These are phyloP conservation scores for Ophiocordyceps australis DNA, from an alignment of 2,329 filamentous ascomycete genomes.

Conservation along the genomic window DNA sequence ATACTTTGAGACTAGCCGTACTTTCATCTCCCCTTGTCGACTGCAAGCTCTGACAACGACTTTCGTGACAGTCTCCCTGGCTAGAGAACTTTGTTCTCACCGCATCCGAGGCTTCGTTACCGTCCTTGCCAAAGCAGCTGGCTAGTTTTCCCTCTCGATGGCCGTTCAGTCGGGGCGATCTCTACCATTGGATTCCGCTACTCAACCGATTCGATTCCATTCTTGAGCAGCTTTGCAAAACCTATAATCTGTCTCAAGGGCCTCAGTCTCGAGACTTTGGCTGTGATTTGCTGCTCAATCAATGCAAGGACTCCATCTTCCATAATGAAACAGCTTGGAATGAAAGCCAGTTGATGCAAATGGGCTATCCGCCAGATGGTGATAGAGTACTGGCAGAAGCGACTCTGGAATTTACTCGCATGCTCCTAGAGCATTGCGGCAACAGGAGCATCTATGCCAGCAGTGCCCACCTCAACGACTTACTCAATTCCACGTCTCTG, in stretches of 20 bases:
- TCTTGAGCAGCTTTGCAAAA: constrained; percentile 61
- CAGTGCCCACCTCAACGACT: constrained; percentile 72
- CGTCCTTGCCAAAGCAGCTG: constrained; percentile 61
- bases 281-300: constrained; percentile 43
- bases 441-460: constrained; percentile 94
- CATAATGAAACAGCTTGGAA: constrained; percentile 28
- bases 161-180: constrained; percentile 87
- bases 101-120: constrained; percentile 50
- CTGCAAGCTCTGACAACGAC: too few relatives aligned
- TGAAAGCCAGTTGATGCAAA: constrained; percentile 26
- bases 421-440: constrained; percentile 85
- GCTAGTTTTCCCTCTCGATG: constrained; percentile 71
- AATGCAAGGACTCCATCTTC: constrained; percentile 30
- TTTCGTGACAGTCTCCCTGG: constrained; percentile 80
- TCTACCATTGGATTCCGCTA: constrained; percentile 95
- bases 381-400: constrained; percentile 66
- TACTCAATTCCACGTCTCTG: constrained; percentile 75
- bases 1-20: too few relatives aligned
- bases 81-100: constrained; percentile 63
- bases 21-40: too few relatives aligned
- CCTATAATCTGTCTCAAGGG: constrained; percentile 63
- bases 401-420: constrained; percentile 68
- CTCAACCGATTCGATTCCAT: constrained; percentile 87
- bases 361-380: constrained; percentile 55
- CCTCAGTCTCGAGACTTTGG: constrained; percentile 67